phyloP scores from a whole-genome alignment of 2,329 filamentous ascomycete genomes.

The Keithomyces neogunnii region DNA sequence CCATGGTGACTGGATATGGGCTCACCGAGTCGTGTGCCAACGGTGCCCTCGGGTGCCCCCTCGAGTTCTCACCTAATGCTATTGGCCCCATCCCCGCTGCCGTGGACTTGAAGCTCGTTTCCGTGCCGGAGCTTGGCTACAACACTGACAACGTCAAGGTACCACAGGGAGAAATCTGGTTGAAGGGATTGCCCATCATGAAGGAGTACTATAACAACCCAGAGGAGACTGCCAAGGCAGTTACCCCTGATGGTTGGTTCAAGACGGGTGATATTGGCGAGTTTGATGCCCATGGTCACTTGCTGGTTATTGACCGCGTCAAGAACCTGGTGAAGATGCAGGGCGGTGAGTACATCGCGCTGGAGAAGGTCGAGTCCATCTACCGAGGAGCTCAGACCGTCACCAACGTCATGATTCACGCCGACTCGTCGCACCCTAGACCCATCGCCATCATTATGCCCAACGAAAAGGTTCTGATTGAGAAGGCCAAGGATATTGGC shows the following conservation, averaged over 20 bases:
- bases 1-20: conserved; percentile 92
- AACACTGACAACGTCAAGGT: conserved; percentile 56
- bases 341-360: conserved; percentile 91
- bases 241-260: conserved; percentile 89
- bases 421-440: conserved; percentile 63
- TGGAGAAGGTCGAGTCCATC: conserved; percentile 90
- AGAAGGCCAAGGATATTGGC: conserved; percentile 50
- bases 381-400: conserved; percentile 77
- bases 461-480: conserved; percentile 54
- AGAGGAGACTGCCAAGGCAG: conserved; percentile 70
- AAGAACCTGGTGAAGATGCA: conserved; percentile 97
- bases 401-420: conserved; percentile 81
- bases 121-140: conserved; percentile 85
- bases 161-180: conserved; percentile 87
- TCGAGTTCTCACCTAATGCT: conserved; percentile 70
- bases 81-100: conserved; percentile 71
- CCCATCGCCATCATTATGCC: conserved; percentile 74
- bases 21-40: conserved; percentile 88
- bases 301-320: conserved; percentile 88
- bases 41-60: conserved; percentile 72
- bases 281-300: conserved; percentile 69
- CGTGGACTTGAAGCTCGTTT: conserved; percentile 85
- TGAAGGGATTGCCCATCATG: conserved; percentile 70
- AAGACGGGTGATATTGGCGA: conserved; percentile 94
- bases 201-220: conserved; percentile 77